Percentiles rank a stretch among this genome's conserved stretches.
Evolutionary conservation across 2,329 filamentous ascomycete genomes (phyloP).

Genomic region (Botryotinia globosa): DNA sequence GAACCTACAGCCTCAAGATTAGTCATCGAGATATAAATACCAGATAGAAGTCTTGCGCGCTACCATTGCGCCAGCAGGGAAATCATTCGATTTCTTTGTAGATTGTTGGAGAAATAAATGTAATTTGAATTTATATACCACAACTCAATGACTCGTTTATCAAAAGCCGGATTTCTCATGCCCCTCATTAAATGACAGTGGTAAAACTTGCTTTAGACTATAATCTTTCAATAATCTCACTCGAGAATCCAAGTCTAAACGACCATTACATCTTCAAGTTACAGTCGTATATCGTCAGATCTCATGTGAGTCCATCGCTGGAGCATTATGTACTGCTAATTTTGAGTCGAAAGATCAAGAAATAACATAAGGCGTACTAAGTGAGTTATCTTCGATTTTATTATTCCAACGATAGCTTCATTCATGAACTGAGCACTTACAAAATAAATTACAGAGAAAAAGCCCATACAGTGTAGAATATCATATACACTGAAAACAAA

Average conservation of each 20-base stretch:
- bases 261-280: neutral
- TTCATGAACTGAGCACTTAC: neutral
- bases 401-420: neutral
- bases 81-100: neutral
- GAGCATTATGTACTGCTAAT: neutral
- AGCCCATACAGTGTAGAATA: neutral
- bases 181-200: no score
- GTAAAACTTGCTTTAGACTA: neutral
- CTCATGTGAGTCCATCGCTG: neutral
- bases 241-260: neutral
- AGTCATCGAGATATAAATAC: no score
- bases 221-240: neutral
- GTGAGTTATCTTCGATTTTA: neutral
- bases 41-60: constrained; percentile 15
- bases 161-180: no score
- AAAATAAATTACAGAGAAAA: neutral
- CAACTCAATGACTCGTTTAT: rapidly evolving
- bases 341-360: neutral
- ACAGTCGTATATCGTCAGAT: no score
- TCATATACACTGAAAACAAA: no score
- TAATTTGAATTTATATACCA: rapidly evolving
- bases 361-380: no score
- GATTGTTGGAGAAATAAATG: neutral
- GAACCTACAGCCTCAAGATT: constrained; percentile 12
- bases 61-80: constrained; percentile 19